A percentile compares a stretch with the other conserved stretches of the same genome.
phyloP scores from a whole-genome alignment of 2,329 filamentous ascomycete genomes.

The Aspergillus ochraceoroseus region DNA sequence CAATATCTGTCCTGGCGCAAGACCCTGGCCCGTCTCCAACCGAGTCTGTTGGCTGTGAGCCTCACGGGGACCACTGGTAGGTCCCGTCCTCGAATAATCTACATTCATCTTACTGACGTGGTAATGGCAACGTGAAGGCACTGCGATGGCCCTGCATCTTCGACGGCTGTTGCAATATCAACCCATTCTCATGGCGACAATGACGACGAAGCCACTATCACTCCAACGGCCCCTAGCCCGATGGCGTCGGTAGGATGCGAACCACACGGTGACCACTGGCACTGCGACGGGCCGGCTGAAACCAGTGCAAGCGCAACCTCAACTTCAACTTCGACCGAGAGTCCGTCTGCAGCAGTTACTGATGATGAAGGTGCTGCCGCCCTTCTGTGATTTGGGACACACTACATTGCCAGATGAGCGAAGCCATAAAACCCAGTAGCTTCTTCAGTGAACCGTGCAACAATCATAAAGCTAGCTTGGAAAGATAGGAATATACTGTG shows the following conservation, averaged over 20 bases:
- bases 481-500: too few relatives aligned
- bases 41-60: constrained; percentile 26
- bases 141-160: constrained; percentile 27
- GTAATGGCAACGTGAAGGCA: constrained; percentile 26
- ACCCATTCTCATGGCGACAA: background rate
- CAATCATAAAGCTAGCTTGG: too few relatives aligned
- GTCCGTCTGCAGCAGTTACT: too few relatives aligned
- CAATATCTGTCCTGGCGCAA: constrained; percentile 18
- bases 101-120: too few relatives aligned
- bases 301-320: constrained; percentile 5
- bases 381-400: too few relatives aligned
- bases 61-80: constrained; percentile 30
- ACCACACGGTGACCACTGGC: constrained; percentile 25
- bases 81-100: background rate
- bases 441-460: too few relatives aligned
- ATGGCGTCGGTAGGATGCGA: constrained; percentile 22
- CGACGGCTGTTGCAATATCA: constrained; percentile 5
- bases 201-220: constrained; percentile 7
- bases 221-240: constrained; percentile 20
- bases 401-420: too few relatives aligned
- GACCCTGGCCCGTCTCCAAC: constrained; percentile 32
- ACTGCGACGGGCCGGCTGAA: constrained; percentile 18
- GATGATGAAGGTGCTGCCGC: too few relatives aligned
- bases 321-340: constrained; percentile 3
- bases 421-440: too few relatives aligned